A percentile compares a stretch with the other conserved stretches of the same genome.
phyloP scores from a whole-genome alignment of 2,329 filamentous ascomycete species.

The Fusarium miscanthi region DNA sequence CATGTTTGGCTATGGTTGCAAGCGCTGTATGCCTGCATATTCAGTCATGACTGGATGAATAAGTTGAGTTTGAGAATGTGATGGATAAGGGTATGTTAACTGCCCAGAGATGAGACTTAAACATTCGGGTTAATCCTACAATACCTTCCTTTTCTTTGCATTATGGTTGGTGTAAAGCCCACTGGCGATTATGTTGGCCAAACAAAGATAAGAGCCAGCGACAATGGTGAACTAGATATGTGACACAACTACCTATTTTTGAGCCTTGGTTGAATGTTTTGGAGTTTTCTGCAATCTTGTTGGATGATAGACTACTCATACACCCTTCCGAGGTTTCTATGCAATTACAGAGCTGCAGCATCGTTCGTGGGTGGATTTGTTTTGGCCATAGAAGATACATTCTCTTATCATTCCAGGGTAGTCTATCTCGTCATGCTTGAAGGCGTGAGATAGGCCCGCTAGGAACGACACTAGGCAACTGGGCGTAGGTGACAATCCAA shows the following conservation, averaged over 20 bases:
- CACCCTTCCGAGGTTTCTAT: background rate
- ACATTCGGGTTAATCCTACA: background rate
- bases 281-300: background rate
- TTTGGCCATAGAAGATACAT: background rate
- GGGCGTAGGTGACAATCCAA: conserved; percentile 34
- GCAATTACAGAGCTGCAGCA: conserved; percentile 1
- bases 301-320: background rate
- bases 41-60: conserved; percentile 12
- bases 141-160: background rate
- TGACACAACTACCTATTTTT: background rate
- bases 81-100: conserved; percentile 5
- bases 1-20: conserved; percentile 41
- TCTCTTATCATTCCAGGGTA: conserved; percentile 3
- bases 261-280: background rate
- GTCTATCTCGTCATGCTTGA: background rate
- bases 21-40: conserved; percentile 28
- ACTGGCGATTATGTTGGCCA: background rate
- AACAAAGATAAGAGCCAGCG: background rate
- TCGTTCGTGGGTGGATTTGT: background rate
- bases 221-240: background rate
- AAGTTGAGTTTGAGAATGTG: background rate
- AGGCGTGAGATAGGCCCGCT: conserved; percentile 1
- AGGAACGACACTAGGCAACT: conserved; percentile 12
- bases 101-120: background rate
- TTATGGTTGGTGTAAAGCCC: background rate